Conservation (phyloP, 129 eudicot species). For the Chrysanthemum makinoi region DNA sequence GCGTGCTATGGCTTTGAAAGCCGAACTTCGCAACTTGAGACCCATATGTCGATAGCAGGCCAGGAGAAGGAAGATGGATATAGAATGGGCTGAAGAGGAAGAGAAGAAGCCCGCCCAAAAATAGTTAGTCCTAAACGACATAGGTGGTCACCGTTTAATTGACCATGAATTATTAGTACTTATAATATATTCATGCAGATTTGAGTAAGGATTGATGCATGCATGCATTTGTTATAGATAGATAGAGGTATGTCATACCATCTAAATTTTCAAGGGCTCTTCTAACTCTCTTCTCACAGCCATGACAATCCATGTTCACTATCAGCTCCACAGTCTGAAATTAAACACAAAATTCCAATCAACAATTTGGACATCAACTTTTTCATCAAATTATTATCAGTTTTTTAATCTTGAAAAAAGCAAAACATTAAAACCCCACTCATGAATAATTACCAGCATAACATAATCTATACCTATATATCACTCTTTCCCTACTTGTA, state of each 20-base stretch:
- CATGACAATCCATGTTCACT: conserved; percentile 66
- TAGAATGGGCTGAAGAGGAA: too few species aligned
- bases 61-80: too few species aligned
- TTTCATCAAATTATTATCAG: background rate
- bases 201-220: background rate
- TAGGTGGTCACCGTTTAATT: too few species aligned
- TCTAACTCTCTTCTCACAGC: conserved; percentile 56
- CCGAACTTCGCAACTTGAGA: too few species aligned
- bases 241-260: conserved; percentile 25
- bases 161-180: too few species aligned
- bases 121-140: too few species aligned
- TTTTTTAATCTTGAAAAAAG: background rate
- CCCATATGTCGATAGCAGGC: too few species aligned
- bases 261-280: conserved; percentile 50
- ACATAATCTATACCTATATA: background rate
- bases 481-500: background rate
- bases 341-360: background rate
- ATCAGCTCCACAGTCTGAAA: conserved; percentile 64
- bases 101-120: too few species aligned
- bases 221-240: background rate
- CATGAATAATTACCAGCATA: background rate
- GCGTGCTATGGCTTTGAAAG: too few species aligned
- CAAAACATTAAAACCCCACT: conserved; percentile 6
- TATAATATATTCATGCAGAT: too few species aligned
- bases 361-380: background rate